phyloP scores from a whole-genome alignment of 495 filamentous ascomycete genomes.

The Lasiosphaeria miniovina region DNA sequence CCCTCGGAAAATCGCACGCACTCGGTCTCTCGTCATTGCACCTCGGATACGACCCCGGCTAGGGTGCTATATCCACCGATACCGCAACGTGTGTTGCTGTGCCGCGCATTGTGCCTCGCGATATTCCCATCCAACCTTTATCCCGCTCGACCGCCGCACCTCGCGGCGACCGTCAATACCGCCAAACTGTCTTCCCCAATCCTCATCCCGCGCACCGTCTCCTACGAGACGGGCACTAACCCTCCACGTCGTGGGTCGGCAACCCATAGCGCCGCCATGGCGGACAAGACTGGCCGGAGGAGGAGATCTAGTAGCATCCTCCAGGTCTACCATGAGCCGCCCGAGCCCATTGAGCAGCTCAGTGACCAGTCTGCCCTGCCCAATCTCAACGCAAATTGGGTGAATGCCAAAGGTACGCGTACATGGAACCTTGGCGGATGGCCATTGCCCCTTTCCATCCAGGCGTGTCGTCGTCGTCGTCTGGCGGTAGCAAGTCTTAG shows the following conservation, averaged over 20 bases:
- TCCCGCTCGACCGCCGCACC: not conserved
- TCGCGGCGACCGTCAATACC: constrained; percentile 51
- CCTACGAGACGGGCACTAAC: constrained; percentile 73
- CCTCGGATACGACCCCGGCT: not conserved
- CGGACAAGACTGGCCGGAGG: constrained; percentile 63
- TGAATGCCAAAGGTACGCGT: constrained; percentile 89
- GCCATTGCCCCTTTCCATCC: no score
- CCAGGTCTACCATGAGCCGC: constrained; percentile 82
- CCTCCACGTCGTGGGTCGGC: constrained; percentile 49
- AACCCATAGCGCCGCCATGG: constrained; percentile 35
- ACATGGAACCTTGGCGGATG: no score
- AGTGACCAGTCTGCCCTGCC: constrained; percentile 93
- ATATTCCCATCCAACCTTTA: not conserved
- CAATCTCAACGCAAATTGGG: constrained; percentile 97
- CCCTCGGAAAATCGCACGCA: not conserved
- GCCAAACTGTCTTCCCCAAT: constrained; percentile 81
- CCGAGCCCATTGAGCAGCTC: constrained; percentile 90
- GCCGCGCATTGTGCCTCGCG: not conserved
- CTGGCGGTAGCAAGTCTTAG: no score
- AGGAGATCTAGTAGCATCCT: constrained; percentile 93
- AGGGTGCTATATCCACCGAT: not conserved
- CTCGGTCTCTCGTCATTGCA: not conserved
- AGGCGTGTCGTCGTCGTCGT: no score
- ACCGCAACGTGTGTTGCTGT: not conserved
- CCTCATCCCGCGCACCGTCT: constrained; percentile 73